Conservation (phyloP, 2,329 filamentous ascomycete species). For the Achaetomium macrosporum region DNA sequence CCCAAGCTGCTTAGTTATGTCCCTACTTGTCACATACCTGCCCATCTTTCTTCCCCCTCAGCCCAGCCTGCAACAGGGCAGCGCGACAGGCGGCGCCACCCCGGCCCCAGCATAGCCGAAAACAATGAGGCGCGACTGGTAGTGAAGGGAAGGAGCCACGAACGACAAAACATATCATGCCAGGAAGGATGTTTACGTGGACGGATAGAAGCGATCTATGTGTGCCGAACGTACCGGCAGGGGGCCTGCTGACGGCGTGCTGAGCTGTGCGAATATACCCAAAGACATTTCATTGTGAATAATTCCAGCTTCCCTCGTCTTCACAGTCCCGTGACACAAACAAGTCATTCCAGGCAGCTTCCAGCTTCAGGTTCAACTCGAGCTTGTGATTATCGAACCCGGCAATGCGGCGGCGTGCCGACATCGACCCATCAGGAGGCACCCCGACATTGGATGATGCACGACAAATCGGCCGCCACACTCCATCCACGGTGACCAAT, state of each 20-base stretch:
- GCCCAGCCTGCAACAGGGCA: conserved; percentile 23
- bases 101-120: conserved; percentile 22
- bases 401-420: too few species aligned
- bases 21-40: conserved; percentile 33
- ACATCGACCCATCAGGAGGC: neutral
- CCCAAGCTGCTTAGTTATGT: conserved; percentile 28
- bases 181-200: neutral
- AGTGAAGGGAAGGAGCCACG: neutral
- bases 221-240: neutral
- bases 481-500: too few species aligned
- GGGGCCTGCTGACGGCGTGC: neutral
- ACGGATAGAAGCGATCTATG: neutral
- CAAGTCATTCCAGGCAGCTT: neutral
- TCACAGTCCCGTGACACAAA: neutral
- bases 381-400: neutral
- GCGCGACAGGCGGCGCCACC: conserved; percentile 27
- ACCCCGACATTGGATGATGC: neutral
- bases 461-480: too few species aligned
- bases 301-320: neutral
- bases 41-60: conserved; percentile 32
- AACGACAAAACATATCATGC: neutral
- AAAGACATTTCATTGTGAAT: conserved; percentile 1
- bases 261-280: conserved; percentile 6
- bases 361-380: neutral
- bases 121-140: neutral